A percentile compares a stretch with the other conserved stretches of the same genome.
phyloP scores from a whole-genome alignment of 1,284 basidiomycete genomes.

The Irpex sp. region DNA sequence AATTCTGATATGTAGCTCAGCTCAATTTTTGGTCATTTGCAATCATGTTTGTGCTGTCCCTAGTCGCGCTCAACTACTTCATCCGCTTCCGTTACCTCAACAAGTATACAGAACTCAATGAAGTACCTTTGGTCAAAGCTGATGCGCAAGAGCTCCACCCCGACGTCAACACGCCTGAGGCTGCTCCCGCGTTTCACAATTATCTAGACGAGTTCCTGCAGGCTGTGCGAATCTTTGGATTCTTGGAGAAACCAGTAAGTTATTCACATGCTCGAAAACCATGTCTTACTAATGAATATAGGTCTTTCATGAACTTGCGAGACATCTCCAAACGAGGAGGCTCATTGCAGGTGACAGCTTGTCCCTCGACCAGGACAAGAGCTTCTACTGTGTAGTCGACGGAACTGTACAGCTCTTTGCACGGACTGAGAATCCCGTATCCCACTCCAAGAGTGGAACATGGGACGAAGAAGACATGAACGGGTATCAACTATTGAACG shows the following conservation, averaged over 20 bases:
- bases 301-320: constrained; percentile 93
- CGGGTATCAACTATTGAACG: constrained; percentile 91
- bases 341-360: constrained; percentile 90
- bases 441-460: constrained; percentile 43
- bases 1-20: constrained; percentile 31
- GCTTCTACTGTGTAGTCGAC: constrained; percentile 95
- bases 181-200: constrained; percentile 83
- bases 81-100: constrained; percentile 82
- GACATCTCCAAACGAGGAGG: constrained; percentile 88
- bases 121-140: constrained; percentile 76
- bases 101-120: constrained; percentile 78
- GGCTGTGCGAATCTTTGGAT: constrained; percentile 93
- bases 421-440: constrained; percentile 49
- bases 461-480: constrained; percentile 88
- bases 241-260: constrained; percentile 88
- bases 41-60: constrained; percentile 65
- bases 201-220: constrained; percentile 95
- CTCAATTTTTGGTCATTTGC: constrained; percentile 89
- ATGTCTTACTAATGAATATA: constrained; percentile 24
- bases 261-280: neutral
- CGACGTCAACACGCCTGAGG: constrained; percentile 76
- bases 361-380: constrained; percentile 88
- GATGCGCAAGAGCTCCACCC: constrained; percentile 83
- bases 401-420: constrained; percentile 87
- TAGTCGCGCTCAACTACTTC: constrained; percentile 75